Base-by-base conservation (phyloP, 2,329 filamentous ascomycete species). In the Pseudogymnoascus destructans region DNA sequence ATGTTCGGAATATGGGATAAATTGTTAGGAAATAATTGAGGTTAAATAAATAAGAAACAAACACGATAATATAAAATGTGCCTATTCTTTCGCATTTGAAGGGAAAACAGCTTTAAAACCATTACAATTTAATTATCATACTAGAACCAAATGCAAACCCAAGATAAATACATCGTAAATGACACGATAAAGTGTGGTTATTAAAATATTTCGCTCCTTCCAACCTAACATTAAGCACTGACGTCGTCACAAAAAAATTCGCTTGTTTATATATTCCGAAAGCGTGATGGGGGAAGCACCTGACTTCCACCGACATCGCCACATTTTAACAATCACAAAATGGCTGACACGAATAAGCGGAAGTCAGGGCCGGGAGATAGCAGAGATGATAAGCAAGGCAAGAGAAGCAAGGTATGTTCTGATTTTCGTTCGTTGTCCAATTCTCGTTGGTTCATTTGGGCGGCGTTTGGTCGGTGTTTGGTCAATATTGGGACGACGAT, bases 361-460 rank as follows among this genome's bases (percentile, higher is more conserved):
- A 66, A 67, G 59, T 61, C 60, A 15, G 59, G 59, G 35, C 42
- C 60, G 25, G 60, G 55, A 17, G 59, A 61, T 49, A 59, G 59
- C 58, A 57, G 57, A 55, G 62, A 62, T 35, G 33, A 42, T n/a
- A 64, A 59, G 46, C 59, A 55, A 9, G 17, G 55, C 6, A 67
- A 67, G 62, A 64, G 64, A 36, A 66, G 64, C 59, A 67, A 66
- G 64, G 65, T 67, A 59, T 57, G 25, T 10, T 25, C 9, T 40
- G 6, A 9, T 30, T 25, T 23, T 40, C 9, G 13, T 55, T 7
- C 23, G 23, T 59, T 57, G 57, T 32, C 52, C 13, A 33, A 19
- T 40, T 33, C 52, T 57, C 49, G 19, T 25, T 56, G 21, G 30
- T 4, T 36, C 13, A 15, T 35, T 35, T 11, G 5, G 13, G 32